These are phyloP conservation scores for Aphanomyces cochlioides DNA, from an alignment of 352 stramenopile species.

Conservation along the genomic window DNA sequence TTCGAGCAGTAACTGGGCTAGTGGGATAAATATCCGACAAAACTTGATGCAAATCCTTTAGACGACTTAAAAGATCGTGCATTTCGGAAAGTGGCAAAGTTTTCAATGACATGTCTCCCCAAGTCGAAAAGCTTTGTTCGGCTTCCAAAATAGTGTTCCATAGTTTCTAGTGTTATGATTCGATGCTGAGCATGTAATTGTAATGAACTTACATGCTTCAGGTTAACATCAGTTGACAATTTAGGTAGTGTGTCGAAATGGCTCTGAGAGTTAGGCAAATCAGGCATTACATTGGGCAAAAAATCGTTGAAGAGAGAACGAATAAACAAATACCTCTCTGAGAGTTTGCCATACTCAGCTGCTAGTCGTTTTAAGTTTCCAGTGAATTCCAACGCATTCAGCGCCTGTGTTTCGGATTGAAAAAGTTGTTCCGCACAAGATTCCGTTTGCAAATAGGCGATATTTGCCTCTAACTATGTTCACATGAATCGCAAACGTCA, in stretches of 20 bases:
- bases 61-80: constrained; percentile 31
- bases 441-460: constrained; percentile 26
- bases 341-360: not conserved
- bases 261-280: not conserved
- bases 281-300: constrained; percentile 10
- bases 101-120: constrained; percentile 41
- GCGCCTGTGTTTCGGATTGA: not conserved
- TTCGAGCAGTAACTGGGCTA: constrained; percentile 36
- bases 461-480: constrained; percentile 33
- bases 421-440: constrained; percentile 18
- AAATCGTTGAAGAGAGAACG: constrained; percentile 21
- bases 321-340: constrained; percentile 13
- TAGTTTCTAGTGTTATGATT: constrained; percentile 32
- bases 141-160: constrained; percentile 53
- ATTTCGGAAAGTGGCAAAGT: constrained; percentile 48
- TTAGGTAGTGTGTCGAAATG: constrained; percentile 17
- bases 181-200: no score
- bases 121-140: constrained; percentile 43
- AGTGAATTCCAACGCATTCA: constrained; percentile 16
- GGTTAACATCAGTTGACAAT: not conserved
- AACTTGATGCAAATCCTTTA: constrained; percentile 33
- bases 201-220: constrained; percentile 8
- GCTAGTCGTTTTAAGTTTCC: constrained; percentile 12
- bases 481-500: not conserved
- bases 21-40: constrained; percentile 32